Evolutionary conservation across 441 rosid genomes (phyloP), one percentile per base, ranked within the genome.

Genomic region (Daphne laureola): DNA sequence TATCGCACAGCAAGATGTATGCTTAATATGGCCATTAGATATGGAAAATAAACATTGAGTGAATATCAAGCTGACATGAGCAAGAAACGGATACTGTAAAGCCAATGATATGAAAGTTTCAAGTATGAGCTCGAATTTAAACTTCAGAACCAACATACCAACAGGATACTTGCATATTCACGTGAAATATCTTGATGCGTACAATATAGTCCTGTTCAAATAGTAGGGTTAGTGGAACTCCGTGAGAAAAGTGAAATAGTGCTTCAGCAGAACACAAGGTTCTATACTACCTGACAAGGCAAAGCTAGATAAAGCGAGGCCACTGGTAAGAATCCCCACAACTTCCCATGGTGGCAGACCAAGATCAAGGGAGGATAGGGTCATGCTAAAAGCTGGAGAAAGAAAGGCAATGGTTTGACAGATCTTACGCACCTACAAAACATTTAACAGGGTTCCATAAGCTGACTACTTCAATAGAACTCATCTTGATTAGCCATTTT

Each of bases 171-270:
- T 53, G 98, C 98, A 64, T 88, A 89, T 72, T 89, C 88, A 15
- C 91, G 92, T 12, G 96, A 92, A 25, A 92, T 89, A 79, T 92
- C 98, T 71, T 92, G 98, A 84, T 92, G 98, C 14, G 92, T 86
- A 70, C 98, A 92, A 58, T 88, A 88, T 58, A 88, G 78, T 57
- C 90, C 90, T 86, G 80, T 53, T 17, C 18, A 59, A 31, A 61
- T 31, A 51, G 25, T 44, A 27, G 35, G 15, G 49, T 43, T 4
- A 47, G 27, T 14, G 12, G 16, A 31, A 8, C 36, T 31, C 36
- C 9, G 36, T 31, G 27, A 52, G 59, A 49, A 42, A 43, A 44
- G n/a, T 51, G 42, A 11, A 61, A 4, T 55, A 43, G 45, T 53
- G 38, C 31, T 13, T 48, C 53, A 47, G 31, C 43, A 38, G 27